These are phyloP conservation scores for Colletotrichum somersetense DNA, from an alignment of 2,329 filamentous ascomycete genomes.

Conservation along the genomic window DNA sequence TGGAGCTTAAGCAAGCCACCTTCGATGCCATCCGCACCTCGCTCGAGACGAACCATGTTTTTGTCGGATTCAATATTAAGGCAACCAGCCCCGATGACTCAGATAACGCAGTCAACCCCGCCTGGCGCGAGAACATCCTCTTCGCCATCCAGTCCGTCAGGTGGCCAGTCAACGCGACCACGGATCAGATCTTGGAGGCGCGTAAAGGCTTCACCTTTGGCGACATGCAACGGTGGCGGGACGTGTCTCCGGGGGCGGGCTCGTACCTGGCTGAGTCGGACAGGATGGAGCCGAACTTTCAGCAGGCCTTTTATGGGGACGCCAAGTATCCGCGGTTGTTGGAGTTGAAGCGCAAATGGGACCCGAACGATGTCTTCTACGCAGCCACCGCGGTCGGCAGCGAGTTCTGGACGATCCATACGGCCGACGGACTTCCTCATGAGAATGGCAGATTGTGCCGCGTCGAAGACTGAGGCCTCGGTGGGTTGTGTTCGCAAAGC, in stretches of 20 bases:
- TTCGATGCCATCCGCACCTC: slow-evolving; percentile 31
- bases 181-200: slow-evolving; percentile 27
- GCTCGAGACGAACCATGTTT: slow-evolving; percentile 24
- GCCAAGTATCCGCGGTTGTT: slow-evolving; percentile 47
- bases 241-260: slow-evolving; percentile 45
- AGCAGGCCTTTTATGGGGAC: slow-evolving; percentile 48
- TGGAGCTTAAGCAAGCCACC: slow-evolving; percentile 15
- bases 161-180: slow-evolving; percentile 30
- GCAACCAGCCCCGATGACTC: slow-evolving; percentile 38
- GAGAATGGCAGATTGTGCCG: slow-evolving; percentile 27
- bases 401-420: slow-evolving; percentile 44
- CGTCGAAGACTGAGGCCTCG: background rate
- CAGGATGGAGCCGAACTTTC: slow-evolving; percentile 49
- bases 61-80: slow-evolving; percentile 32
- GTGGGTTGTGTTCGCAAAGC: too few relatives aligned
- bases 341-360: slow-evolving; percentile 49
- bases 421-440: slow-evolving; percentile 26
- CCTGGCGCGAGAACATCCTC: slow-evolving; percentile 58
- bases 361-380: slow-evolving; percentile 49
- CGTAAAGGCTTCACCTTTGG: slow-evolving; percentile 49
- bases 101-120: slow-evolving; percentile 56
- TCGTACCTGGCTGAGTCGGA: slow-evolving; percentile 50
- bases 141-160: slow-evolving; percentile 47
- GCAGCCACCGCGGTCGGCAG: slow-evolving; percentile 47
- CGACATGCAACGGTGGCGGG: slow-evolving; percentile 49